Evolutionary conservation across 345 rosid species (phyloP), one percentile per base, ranked within the genome.

Genomic region (Rhodomyrtus tomentosa): DNA sequence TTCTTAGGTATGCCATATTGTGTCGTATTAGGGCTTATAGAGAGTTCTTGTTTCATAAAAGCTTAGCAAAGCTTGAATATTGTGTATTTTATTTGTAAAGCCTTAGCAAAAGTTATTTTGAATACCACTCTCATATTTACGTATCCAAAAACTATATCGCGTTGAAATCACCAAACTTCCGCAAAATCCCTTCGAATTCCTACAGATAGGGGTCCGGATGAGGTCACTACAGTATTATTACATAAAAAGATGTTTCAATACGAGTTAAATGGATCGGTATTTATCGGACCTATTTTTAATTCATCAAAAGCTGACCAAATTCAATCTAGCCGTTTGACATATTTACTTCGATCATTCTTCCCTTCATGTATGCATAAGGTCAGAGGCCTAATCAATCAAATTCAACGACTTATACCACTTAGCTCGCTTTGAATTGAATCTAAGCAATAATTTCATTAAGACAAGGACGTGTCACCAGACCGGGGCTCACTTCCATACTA

Each of bases 171-270:
- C n/a, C n/a, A n/a, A n/a, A n/a, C n/a, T n/a, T n/a, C n/a, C n/a
- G n/a, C n/a, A n/a, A n/a, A n/a, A n/a, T n/a, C n/a, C n/a, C n/a
- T n/a, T n/a, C n/a, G n/a, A n/a, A n/a, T n/a, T n/a, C n/a, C n/a
- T n/a, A n/a, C n/a, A n/a, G n/a, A n/a, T n/a, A n/a, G n/a, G 0
- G 29, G 12, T 56, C 0, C 0, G 13, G 0, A 0, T 56, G 4
- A 1, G 0, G 32, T 56, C 6, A 1, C 1, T 25, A 25, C 2
- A 1, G 25, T 25, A 10, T 25, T 24, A 10, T 25, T 55, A 25
- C 14, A 25, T 55, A 25, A 55, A 55, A 55, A 55, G 3, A 15
- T 14, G 13, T 25, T 2, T n/a, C n/a, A 55, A 5, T 25, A 55
- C 11, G 0, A 2, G 62, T 56, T 2, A 56, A 25, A n/a, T 56